Evolutionary conservation across 768 basidiomycete species (phyloP).

Genomic region (Clitopilus passeckerianus): DNA sequence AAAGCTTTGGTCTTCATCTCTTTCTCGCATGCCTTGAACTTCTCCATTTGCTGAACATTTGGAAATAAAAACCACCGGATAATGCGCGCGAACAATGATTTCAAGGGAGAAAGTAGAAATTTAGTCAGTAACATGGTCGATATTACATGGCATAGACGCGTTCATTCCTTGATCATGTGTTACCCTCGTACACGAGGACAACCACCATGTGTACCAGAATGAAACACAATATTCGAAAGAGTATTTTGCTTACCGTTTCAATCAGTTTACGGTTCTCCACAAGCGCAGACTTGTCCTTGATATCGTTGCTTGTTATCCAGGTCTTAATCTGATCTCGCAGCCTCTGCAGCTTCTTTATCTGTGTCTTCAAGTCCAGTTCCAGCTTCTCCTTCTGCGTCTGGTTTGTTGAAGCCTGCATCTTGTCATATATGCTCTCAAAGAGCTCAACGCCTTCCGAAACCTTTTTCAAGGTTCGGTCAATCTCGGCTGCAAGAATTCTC

Average conservation of each 20-base stretch:
- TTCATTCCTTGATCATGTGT: background rate
- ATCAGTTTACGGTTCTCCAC: slow-evolving; percentile 94
- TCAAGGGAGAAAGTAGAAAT: slow-evolving; percentile 17
- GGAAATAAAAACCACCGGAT: slow-evolving; percentile 17
- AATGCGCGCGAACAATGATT: slow-evolving; percentile 15
- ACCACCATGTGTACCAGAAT: slow-evolving; percentile 8
- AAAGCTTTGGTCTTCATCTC: slow-evolving; percentile 99
- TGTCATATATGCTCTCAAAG: slow-evolving; percentile 95
- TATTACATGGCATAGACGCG: background rate
- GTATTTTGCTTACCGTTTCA: slow-evolving; percentile 74
- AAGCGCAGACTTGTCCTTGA: slow-evolving; percentile 94
- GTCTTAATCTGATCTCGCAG: slow-evolving; percentile 99
- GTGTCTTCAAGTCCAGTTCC: slow-evolving; percentile 59
- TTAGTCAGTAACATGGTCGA: slow-evolving; percentile 15
- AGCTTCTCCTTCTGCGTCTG: slow-evolving; percentile 60
- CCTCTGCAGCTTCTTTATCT: slow-evolving; percentile 98
- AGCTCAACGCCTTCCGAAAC: slow-evolving; percentile 93
- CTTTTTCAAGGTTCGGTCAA: slow-evolving; percentile 97
- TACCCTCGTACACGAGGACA: background rate
- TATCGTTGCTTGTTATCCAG: slow-evolving; percentile 96
- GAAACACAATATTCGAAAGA: slow-evolving; percentile 8
- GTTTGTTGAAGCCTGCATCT: slow-evolving; percentile 95
- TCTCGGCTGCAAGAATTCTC: slow-evolving; percentile 68
- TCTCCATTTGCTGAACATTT: slow-evolving; percentile 94
- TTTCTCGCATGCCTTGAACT: slow-evolving; percentile 99